Evolutionary conservation across 768 basidiomycete genomes (phyloP), one percentile per base, ranked within the genome.

Genomic region (Saitozyma podzolica): DNA sequence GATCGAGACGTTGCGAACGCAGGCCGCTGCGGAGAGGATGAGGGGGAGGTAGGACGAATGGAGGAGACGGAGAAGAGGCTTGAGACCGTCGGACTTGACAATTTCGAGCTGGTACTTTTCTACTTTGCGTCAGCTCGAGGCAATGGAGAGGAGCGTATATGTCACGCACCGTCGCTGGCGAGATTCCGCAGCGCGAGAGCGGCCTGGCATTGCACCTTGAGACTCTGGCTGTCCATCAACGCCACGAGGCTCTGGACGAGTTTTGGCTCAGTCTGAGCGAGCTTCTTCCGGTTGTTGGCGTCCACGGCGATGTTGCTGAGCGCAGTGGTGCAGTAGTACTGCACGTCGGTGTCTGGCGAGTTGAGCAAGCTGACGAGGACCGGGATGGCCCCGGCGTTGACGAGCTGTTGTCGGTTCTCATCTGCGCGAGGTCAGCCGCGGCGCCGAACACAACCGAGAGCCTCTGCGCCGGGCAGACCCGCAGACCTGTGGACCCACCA

Each of bases 101-200:
- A 99, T 98, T 79, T 99, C 96, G 55, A 98, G 84, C 72, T 98
- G 96, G 78, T 98, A 99, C 82, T 96, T 97, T 82, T 98, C 94
- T 97, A 78, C 39, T 6, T 1, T 42, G 42, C 19, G 56, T 13
- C 49, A 37, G 41, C 50, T 39, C 52, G 19, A 9, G 56, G 11
- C 1, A 2, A 45, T 11, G 42, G 43, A 37, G 13, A 47, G n/a
- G n/a, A 47, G 13, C 45, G 45, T 17, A 29, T 29, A 5, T 2
- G 2, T 50, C 14, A 78, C 83, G 70, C 76, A 94, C 93, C 95
- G 78, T 99, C 96, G 72, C 91, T 94, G 45, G 96, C 96, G 54
- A 99, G 85, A 81, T 99, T 99, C 47, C 96, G 86, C 0, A 99
- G 84, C 9, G 96, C 96, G 56, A 99, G 82, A 10, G 96, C 96